phyloP scores from a whole-genome alignment of 179 eudicot species.

The Pouteria campechiana region DNA sequence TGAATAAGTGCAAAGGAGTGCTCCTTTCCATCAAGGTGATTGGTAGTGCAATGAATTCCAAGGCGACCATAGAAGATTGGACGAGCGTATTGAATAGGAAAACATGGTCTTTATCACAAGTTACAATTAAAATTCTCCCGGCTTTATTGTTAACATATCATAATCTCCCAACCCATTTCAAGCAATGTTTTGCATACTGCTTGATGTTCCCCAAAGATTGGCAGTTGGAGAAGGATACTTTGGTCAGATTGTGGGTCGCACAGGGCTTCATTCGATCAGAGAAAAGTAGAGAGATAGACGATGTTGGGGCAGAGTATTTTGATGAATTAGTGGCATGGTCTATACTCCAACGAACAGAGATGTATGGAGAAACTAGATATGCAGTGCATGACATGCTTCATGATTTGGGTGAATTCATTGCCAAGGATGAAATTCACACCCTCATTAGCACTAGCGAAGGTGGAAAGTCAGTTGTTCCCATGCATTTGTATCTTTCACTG shows the following conservation, averaged over 20 bases:
- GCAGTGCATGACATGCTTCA: conserved; percentile 16
- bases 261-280: conserved; percentile 23
- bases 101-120: conserved; percentile 1
- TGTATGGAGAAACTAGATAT: not conserved
- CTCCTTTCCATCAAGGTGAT: conserved; percentile 11
- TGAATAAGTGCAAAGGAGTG: conserved; percentile 11
- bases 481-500: not conserved
- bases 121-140: conserved; percentile 6
- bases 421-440: not conserved
- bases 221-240: conserved; percentile 7
- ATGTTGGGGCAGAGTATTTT: not conserved
- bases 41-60: conserved; percentile 6
- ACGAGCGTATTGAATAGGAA: conserved; percentile 3
- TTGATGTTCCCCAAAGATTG: conserved; percentile 32
- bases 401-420: conserved; percentile 12
- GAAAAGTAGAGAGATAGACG: not conserved
- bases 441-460: not conserved
- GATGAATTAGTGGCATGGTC: not conserved
- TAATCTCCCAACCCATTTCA: conserved; percentile 16
- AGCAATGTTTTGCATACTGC: conserved; percentile 29
- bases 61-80: conserved; percentile 5
- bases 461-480: not conserved
- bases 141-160: conserved; percentile 7
- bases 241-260: conserved; percentile 34
- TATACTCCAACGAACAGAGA: not conserved